Conservation (phyloP, 2,329 filamentous ascomycete species). For the Teratosphaeria pseudoeucalypti region DNA sequence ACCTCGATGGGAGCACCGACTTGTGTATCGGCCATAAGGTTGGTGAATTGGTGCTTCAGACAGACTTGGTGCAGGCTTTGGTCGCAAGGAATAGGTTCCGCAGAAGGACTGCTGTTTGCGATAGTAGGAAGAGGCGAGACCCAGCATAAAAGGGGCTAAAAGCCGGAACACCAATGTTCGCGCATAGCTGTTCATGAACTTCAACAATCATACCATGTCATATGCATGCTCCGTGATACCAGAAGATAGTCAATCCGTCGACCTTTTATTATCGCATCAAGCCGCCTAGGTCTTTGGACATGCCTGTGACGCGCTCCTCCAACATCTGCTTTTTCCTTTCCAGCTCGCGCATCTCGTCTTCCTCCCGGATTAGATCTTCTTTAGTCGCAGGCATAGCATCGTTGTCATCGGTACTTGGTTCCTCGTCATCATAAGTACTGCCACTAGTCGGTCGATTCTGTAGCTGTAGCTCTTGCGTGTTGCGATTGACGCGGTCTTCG, state of each 20-base stretch:
- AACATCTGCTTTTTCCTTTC: constrained; percentile 53
- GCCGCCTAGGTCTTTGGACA: constrained; percentile 58
- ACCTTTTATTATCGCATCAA: constrained; percentile 38
- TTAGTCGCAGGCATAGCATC: constrained; percentile 44
- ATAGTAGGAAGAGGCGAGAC: neutral
- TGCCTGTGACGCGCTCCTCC: constrained; percentile 55
- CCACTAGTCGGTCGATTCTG: constrained; percentile 52
- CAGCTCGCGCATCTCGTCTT: constrained; percentile 56
- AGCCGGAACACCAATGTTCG: no score
- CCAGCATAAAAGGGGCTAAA: no score
- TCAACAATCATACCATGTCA: no score
- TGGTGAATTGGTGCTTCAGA: no score
- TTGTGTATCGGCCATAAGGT: no score
- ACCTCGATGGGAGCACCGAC: no score
- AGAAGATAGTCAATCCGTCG: neutral
- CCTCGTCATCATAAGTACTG: constrained; percentile 46
- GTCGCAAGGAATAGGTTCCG: no score
- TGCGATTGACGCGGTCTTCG: constrained; percentile 67
- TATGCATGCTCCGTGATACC: neutral
- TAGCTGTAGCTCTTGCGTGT: constrained; percentile 60
- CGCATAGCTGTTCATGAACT: no score
- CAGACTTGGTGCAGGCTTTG: no score
- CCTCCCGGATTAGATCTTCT: constrained; percentile 58
- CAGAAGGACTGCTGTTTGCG: neutral
- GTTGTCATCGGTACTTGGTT: constrained; percentile 33